A percentile compares a stretch with the other conserved stretches of the same genome.
Evolutionary conservation across 176 grass and related monocot genomes (phyloP).

Genomic region (Phoenix roebelenii): DNA sequence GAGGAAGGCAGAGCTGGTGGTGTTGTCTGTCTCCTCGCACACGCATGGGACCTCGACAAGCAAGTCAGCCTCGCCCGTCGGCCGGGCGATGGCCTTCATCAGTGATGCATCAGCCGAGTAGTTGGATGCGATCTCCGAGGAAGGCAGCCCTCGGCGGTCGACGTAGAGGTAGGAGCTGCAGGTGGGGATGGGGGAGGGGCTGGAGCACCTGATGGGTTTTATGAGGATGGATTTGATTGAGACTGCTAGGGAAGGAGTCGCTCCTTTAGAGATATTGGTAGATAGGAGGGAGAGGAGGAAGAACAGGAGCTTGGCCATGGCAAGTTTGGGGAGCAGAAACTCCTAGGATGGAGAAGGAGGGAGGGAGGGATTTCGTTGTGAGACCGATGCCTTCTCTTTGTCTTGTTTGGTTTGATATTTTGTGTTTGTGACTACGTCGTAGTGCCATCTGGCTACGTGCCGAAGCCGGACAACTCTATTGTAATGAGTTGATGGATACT

Average conservation of each 20-base stretch:
- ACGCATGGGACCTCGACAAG: constrained; percentile 36
- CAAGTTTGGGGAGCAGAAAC: too few relatives aligned
- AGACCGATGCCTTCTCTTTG: too few relatives aligned
- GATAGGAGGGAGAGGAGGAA: constrained; percentile 6
- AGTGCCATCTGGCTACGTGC: too few relatives aligned
- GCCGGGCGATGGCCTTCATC: constrained; percentile 17
- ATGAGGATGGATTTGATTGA: not conserved
- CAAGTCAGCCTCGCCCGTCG: constrained; percentile 17
- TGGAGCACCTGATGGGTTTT: constrained; percentile 22
- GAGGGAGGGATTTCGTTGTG: too few relatives aligned
- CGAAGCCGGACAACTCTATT: too few relatives aligned
- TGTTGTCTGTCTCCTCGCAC: constrained; percentile 16
- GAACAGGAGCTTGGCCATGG: too few relatives aligned
- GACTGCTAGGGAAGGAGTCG: not conserved
- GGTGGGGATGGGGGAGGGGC: constrained; percentile 3
- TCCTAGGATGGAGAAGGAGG: too few relatives aligned
- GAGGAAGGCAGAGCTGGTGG: constrained; percentile 18
- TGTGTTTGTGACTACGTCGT: too few relatives aligned
- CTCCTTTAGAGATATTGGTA: not conserved
- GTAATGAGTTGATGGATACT: too few relatives aligned
- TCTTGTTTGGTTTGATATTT: too few relatives aligned
- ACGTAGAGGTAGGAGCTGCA: constrained; percentile 51
- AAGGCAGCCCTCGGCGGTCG: constrained; percentile 23
- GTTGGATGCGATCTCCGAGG: constrained; percentile 3
- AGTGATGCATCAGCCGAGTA: constrained; percentile 33